Evolutionary conservation across 23 red algal genomes (phyloP).

Genomic region (Pyropia yezoensis): DNA sequence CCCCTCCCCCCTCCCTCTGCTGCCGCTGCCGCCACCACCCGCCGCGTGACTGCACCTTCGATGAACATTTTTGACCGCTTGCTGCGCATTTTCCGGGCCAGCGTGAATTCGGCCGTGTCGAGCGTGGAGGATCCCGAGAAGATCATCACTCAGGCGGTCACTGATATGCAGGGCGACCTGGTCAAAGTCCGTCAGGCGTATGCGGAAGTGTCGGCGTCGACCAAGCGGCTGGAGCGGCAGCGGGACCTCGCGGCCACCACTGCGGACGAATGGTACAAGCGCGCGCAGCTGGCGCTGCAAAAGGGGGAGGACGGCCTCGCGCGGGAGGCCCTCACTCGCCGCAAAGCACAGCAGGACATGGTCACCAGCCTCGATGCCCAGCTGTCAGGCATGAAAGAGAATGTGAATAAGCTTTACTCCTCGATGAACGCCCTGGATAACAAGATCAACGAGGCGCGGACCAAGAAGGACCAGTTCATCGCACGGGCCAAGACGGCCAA

Average conservation of each 20-base stretch:
- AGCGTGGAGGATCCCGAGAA: constrained; percentile 99
- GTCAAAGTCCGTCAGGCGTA: constrained; percentile 96
- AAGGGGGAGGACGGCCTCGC: constrained; percentile 95
- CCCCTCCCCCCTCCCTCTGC: too few relatives aligned
- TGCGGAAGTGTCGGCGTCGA: constrained; percentile 85
- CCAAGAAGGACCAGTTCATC: constrained; percentile 94
- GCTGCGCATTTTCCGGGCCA: constrained; percentile 86
- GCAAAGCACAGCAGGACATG: constrained; percentile 80
- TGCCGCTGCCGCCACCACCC: too few relatives aligned
- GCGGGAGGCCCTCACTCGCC: constrained; percentile 76
- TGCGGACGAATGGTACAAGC: constrained; percentile 80
- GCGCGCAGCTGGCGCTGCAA: constrained; percentile 90
- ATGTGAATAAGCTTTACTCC: constrained; percentile 77
- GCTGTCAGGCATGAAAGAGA: constrained; percentile 59
- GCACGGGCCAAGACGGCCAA: constrained; percentile 87
- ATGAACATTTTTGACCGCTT: constrained; percentile 96
- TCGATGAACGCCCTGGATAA: constrained; percentile 85
- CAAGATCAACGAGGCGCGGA: constrained; percentile 85
- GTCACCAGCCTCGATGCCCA: constrained; percentile 50
- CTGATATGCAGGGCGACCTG: constrained; percentile 89
- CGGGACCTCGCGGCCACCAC: constrained; percentile 73
- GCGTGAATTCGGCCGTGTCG: constrained; percentile 76
- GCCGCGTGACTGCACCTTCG: background rate
- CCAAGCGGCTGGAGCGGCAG: constrained; percentile 93
- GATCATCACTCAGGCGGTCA: constrained; percentile 82